Base-by-base conservation (phyloP, 2,329 filamentous ascomycete species). In the Fusarium sp. region DNA sequence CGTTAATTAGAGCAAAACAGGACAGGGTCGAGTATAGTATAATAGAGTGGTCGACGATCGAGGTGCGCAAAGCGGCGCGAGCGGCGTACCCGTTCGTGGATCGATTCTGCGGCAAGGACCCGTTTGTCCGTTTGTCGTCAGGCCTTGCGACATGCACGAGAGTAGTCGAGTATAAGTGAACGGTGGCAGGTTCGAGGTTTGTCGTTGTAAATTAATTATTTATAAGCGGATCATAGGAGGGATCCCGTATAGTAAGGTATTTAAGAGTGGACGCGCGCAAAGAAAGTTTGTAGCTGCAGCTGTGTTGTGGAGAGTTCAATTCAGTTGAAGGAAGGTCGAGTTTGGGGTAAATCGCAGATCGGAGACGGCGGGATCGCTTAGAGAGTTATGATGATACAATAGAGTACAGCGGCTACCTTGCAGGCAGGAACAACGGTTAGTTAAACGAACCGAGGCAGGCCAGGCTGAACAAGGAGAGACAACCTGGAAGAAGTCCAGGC, bases 331-430 rank as follows among this genome's bases (percentile, higher is more conserved):
- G 54, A 51, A 51, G 47, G 47, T 51, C 47, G 36, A 38, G 66
- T 59, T 67, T 63, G 55, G 62, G 57, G 57, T 53, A 57, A 53
- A 55, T 67, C 62, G 50, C 45, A 63, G 67, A 70, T 70, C 67
- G 67, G 67, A 69, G 66, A 36, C 62, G 47, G 53, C 62, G 66
- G 66, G 54, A 51, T 65, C 46, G 52, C 54, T 61, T 56, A 50
- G 40, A 62, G 46, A 57, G 23, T 23, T 51, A 70, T 67, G 67
- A 66, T 62, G 12, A 11, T 45, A 45, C 26, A 45, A 28, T 30
- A 45, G 26, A 33, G 40, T 18, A 18, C 18, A 45, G 42, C 42
- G 42, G 42, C 47, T 51, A 34, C 15, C 47, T 37, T 33, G 33
- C 46, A 23, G 46, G 23, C 42, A 40, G 47, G 47, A 36, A 18